A percentile compares a stretch with the other conserved stretches of the same genome.
These are phyloP conservation scores for Neoboletus subvelutipes DNA, from an alignment of 768 basidiomycete genomes.

Conservation along the genomic window DNA sequence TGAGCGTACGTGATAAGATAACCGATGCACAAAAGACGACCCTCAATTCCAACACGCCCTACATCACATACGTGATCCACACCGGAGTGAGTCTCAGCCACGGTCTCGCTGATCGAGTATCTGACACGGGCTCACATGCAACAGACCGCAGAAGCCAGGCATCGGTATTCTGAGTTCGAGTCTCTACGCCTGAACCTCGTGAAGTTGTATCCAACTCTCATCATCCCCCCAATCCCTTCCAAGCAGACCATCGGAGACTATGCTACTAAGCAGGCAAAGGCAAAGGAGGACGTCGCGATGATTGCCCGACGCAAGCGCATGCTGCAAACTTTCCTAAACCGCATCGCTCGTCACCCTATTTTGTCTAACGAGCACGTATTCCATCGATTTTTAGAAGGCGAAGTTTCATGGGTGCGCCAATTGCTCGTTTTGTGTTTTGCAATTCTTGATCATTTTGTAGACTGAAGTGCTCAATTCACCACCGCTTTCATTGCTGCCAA, in stretches of 20 bases:
- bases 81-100: constrained; percentile 63
- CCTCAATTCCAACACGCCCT: constrained; percentile 81
- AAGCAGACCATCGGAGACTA: constrained; percentile 96
- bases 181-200: constrained; percentile 80
- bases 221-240: constrained; percentile 96
- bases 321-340: constrained; percentile 92
- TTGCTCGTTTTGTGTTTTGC: background rate
- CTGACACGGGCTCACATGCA: constrained; percentile 12
- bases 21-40: constrained; percentile 95
- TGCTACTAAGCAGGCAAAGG: constrained; percentile 94
- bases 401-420: constrained; percentile 86
- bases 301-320: constrained; percentile 92
- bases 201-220: constrained; percentile 91
- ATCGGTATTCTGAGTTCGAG: constrained; percentile 98
- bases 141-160: constrained; percentile 78
- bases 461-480: constrained; percentile 91
- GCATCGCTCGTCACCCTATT: constrained; percentile 89
- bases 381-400: constrained; percentile 92
- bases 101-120: background rate
- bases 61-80: constrained; percentile 91
- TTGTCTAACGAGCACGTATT: constrained; percentile 95
- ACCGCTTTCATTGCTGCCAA: constrained; percentile 86
- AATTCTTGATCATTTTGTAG: constrained; percentile 39
- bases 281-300: constrained; percentile 91
- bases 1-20: constrained; percentile 55